Percentiles rank a stretch among this genome's conserved stretches.
Conservation (phyloP, 208 protist genomes). For the Trypanosoma conorhini region DNA sequence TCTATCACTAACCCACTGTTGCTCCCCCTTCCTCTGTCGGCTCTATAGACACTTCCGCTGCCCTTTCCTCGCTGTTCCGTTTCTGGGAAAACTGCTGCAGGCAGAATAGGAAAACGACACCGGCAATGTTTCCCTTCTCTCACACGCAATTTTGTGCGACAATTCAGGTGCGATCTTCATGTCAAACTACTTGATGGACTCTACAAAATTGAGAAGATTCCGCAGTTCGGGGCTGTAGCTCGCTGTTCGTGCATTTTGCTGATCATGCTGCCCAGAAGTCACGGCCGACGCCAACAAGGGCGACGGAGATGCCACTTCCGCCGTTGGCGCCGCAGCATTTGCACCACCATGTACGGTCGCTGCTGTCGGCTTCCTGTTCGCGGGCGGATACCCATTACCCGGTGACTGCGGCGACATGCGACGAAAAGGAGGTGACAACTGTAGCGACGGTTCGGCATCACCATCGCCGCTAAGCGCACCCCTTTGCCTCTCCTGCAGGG, state of each 20-base stretch:
- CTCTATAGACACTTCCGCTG: not conserved
- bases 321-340: not conserved
- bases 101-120: not conserved
- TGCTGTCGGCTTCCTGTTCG: not conserved
- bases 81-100: not conserved
- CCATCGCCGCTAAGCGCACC: not conserved
- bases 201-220: slow-evolving; percentile 24
- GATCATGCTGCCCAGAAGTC: not conserved
- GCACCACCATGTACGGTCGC: not conserved
- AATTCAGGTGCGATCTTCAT: not conserved
- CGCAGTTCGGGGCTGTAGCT: slow-evolving; percentile 23
- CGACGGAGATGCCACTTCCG: not conserved
- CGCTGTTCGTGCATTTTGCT: slow-evolving; percentile 2
- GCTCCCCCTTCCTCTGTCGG: not conserved
- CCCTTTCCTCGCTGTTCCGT: not conserved
- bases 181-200: slow-evolving; percentile 22
- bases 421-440: not conserved
- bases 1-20: not conserved
- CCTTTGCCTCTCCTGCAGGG: not conserved
- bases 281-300: not conserved
- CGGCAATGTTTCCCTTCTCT: not conserved
- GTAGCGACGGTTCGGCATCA: not conserved
- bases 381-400: not conserved
- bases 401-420: not conserved
- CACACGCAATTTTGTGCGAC: not conserved